Evolutionary conservation across 768 basidiomycete genomes (phyloP), one percentile per base, ranked within the genome.

Genomic region (Kwoniella europaea): DNA sequence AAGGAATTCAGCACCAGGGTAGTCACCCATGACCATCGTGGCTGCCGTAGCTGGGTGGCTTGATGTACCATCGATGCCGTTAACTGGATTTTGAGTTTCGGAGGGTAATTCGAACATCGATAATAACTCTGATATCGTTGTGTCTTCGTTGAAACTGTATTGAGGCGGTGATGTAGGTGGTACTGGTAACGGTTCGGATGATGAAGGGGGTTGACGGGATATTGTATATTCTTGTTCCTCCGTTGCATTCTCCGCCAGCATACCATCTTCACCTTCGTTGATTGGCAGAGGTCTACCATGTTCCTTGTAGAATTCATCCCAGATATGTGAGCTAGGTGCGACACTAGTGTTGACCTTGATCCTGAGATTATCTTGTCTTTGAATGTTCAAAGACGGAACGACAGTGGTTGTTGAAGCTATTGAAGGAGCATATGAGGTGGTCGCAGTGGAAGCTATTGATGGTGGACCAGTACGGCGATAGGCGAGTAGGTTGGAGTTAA

Each of bases 241-340:
- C 20, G 3, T 20, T 3, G 7, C 22, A 20, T 50, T 58, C 24
- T 54, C 64, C 16, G 7, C 35, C 35, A 35, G 7, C 35, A 10
- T 22, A 9, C 22, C 41, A 0, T 43, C 52, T 46, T 53, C 44
- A 18, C 16, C 27, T 20, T 27, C 24, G 53, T 7, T 56, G 7
- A 12, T 2, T 0, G 42, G 42, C n/a, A 12, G 10, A 3, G 67
- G 24, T 55, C n/a, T 50, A 20, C 61, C 60, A 20, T 43, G 46
- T 20, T 43, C 65, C 2, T 56, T 57, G n/a, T 67, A 67, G 55
- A 58, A 67, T 35, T 67, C 65, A 29, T 67, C 65, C 65, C 65
- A 67, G 58, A 67, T 67, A 29, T 67, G 57, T 9, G 65, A 67
- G 20, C 65, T 67, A 9, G 65, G 65, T 9, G 65, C 65, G 3